These are phyloP conservation scores for Aspergillus japonicus DNA, from an alignment of 2,329 filamentous ascomycete species.

Conservation along the genomic window DNA sequence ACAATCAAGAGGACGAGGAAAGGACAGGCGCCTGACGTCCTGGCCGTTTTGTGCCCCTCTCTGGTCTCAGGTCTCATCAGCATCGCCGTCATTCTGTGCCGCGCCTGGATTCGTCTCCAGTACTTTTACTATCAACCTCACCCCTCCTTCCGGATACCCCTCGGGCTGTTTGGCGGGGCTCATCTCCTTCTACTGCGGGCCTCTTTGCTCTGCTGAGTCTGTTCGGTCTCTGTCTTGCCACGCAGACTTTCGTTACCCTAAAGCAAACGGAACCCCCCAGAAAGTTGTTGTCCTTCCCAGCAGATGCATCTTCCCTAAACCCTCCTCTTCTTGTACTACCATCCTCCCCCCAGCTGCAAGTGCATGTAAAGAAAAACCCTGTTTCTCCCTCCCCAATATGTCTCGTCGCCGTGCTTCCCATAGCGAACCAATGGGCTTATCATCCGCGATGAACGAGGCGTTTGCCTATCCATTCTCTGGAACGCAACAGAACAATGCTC, in stretches of 20 bases:
- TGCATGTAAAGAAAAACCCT: slow-evolving; percentile 16
- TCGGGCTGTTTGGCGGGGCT: slow-evolving; percentile 3
- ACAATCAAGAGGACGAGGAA: slow-evolving; percentile 17
- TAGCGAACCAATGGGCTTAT: slow-evolving; percentile 31
- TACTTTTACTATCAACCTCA: slow-evolving; percentile 3
- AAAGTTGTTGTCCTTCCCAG: slow-evolving; percentile 9
- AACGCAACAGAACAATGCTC: slow-evolving; percentile 23
- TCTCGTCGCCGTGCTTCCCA: slow-evolving; percentile 40
- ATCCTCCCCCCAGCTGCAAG: slow-evolving; percentile 10
- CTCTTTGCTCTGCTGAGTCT: not conserved
- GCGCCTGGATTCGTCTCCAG: not conserved
- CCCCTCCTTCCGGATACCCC: slow-evolving; percentile 7
- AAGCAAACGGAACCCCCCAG: slow-evolving; percentile 12
- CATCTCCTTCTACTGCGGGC: slow-evolving; percentile 3
- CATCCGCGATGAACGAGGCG: slow-evolving; percentile 34
- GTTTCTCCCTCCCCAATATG: slow-evolving; percentile 24
- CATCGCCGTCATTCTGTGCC: not conserved
- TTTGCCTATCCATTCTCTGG: slow-evolving; percentile 36
- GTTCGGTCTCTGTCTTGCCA: not conserved
- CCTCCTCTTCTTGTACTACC: slow-evolving; percentile 9
- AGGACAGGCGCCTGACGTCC: slow-evolving; percentile 4
- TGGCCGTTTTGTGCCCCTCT: slow-evolving; percentile 13
- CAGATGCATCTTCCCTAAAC: slow-evolving; percentile 19
- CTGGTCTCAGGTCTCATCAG: not conserved
- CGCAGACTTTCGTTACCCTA: slow-evolving; percentile 13